Conservation (phyloP, 495 filamentous ascomycete genomes). For the Hyaloscypha hepaticicola region DNA sequence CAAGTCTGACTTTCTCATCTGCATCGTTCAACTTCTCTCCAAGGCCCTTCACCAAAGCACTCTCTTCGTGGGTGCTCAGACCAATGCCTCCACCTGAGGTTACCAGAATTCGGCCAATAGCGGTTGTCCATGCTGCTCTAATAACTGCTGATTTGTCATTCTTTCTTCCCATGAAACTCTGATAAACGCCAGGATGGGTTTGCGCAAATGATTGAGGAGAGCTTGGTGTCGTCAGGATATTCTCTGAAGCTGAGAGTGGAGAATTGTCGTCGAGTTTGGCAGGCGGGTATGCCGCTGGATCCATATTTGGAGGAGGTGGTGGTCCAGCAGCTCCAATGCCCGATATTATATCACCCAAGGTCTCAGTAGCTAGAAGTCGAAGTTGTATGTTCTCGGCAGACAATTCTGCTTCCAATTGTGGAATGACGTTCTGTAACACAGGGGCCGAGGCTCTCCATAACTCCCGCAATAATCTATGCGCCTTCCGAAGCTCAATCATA, state of each 20-base stretch:
- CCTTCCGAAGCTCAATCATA: slow-evolving; percentile 82
- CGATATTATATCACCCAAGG: slow-evolving; percentile 88
- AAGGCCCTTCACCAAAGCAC: slow-evolving; percentile 66
- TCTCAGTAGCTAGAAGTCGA: slow-evolving; percentile 84
- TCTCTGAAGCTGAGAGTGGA: slow-evolving; percentile 51
- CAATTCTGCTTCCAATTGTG: slow-evolving; percentile 89
- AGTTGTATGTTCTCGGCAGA: slow-evolving; percentile 85
- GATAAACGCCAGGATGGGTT: slow-evolving; percentile 71
- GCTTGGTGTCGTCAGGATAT: slow-evolving; percentile 70
- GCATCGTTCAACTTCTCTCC: slow-evolving; percentile 79
- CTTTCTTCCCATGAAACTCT: slow-evolving; percentile 75
- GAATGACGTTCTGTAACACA: slow-evolving; percentile 89
- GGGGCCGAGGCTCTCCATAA: slow-evolving; percentile 90
- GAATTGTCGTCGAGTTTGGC: slow-evolving; percentile 61
- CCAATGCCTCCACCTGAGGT: slow-evolving; percentile 88
- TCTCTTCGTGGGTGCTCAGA: slow-evolving; percentile 73
- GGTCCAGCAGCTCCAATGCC: slow-evolving; percentile 89
- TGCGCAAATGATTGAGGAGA: slow-evolving; percentile 84
- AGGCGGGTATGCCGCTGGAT: slow-evolving; percentile 79
- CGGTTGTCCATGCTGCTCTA: slow-evolving; percentile 79
- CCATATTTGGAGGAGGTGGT: slow-evolving; percentile 67
- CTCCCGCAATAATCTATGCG: slow-evolving; percentile 84
- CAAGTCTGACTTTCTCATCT: slow-evolving; percentile 87
- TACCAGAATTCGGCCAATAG: slow-evolving; percentile 72
- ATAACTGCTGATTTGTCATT: slow-evolving; percentile 82